These are phyloP conservation scores for Cytospora mali DNA, from an alignment of 2,329 filamentous ascomycete species.

Conservation along the genomic window DNA sequence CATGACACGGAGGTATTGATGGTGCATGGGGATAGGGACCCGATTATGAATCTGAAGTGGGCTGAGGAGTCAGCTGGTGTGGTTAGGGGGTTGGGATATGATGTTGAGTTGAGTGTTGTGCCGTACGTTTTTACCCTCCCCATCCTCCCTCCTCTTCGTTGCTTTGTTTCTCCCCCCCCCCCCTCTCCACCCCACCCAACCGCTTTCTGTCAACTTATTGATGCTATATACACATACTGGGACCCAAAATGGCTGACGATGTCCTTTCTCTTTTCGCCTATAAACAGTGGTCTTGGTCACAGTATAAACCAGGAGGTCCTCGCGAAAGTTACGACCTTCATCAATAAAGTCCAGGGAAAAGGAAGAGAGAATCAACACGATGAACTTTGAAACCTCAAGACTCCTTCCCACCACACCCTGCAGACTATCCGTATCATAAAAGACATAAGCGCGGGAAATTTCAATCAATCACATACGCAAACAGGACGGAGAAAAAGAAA, in stretches of 20 bases:
- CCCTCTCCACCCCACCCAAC: neutral
- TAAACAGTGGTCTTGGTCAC: slow-evolving; percentile 8
- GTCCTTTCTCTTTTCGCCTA: neutral
- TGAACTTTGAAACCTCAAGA: neutral
- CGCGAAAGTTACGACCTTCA: neutral
- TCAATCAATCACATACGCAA: neutral
- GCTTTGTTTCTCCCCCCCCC: too few species aligned
- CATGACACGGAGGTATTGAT: slow-evolving; percentile 7
- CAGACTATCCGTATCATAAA: too few species aligned
- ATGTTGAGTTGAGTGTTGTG: slow-evolving; percentile 11
- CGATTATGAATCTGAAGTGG: slow-evolving; percentile 15
- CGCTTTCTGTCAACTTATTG: neutral
- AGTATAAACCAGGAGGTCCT: slow-evolving; percentile 23
- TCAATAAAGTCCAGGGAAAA: slow-evolving; percentile 5
- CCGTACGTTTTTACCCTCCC: neutral
- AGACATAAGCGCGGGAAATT: too few species aligned
- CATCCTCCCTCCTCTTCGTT: neutral
- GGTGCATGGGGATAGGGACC: slow-evolving; percentile 14
- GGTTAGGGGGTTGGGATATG: slow-evolving; percentile 13
- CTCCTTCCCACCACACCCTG: too few species aligned
- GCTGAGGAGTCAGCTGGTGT: slow-evolving; percentile 5
- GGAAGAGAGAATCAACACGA: slow-evolving; percentile 3
- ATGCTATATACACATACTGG: neutral
- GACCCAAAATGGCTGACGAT: neutral
- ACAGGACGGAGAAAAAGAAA: neutral